Evolutionary conservation across 805 yeast genomes (phyloP).

Genomic region (Debaryomyces maramus): DNA sequence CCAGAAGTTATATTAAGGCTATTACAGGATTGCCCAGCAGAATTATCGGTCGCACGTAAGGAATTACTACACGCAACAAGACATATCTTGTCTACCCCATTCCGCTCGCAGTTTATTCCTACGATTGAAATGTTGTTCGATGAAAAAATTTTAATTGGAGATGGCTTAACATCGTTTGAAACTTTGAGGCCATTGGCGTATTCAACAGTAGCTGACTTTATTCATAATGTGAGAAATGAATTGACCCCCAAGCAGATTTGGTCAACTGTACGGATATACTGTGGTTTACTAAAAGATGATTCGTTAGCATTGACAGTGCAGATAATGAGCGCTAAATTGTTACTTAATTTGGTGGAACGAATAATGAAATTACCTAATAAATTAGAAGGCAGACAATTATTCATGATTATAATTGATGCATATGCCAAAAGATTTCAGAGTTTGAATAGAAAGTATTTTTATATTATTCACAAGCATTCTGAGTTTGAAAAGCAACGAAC

Average conservation of each 20-base stretch:
- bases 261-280: conserved; percentile 81
- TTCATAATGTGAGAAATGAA: conserved; percentile 87
- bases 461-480: conserved; percentile 61
- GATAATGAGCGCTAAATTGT: conserved; percentile 90
- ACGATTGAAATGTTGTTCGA: conserved; percentile 83
- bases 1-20: conserved; percentile 87
- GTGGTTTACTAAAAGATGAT: conserved; percentile 76
- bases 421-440: conserved; percentile 80
- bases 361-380: conserved; percentile 80
- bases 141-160: conserved; percentile 85
- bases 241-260: conserved; percentile 80
- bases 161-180: conserved; percentile 88
- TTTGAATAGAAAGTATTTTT: conserved; percentile 68
- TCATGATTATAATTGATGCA: conserved; percentile 83
- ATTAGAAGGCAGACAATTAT: conserved; percentile 77
- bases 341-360: conserved; percentile 85
- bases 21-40: conserved; percentile 94
- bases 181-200: conserved; percentile 91
- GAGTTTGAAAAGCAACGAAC: conserved; percentile 47
- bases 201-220: conserved; percentile 92
- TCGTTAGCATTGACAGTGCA: conserved; percentile 86
- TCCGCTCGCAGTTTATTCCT: conserved; percentile 77
- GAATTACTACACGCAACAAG: conserved; percentile 92
- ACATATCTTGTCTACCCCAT: conserved; percentile 90
- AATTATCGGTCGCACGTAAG: conserved; percentile 84